Base-by-base conservation (phyloP, 768 basidiomycete genomes). In the Hydnomerulius pinastri region DNA sequence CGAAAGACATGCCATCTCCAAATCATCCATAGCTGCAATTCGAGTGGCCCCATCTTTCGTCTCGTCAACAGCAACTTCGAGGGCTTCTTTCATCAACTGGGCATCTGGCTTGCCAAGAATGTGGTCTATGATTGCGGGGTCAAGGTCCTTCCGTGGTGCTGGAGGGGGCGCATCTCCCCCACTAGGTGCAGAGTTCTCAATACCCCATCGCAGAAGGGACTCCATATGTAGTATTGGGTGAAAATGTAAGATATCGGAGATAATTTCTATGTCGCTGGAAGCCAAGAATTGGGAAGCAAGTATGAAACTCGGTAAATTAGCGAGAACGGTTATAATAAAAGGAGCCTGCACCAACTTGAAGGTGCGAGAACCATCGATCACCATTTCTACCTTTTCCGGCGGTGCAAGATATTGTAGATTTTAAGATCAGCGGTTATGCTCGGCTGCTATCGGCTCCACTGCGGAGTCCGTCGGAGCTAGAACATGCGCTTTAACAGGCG, bases 61-160 rank as follows among this genome's bases (percentile, higher is more conserved):
- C 9, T 71, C 66, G 62, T 94, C 87, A 1, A 78, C 59, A 0
- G 90, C 90, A 20, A 80, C 63, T 2, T 76, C 75, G 63, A 92
- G 74, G 50, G 84, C 81, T 53, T 92, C 90, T 64, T 87, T 89
- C 91, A 96, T 95, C 44, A 83, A 73, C 42, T 80, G 82, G 1
- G 90, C 78, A 62, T 95, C 93, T 0, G 88, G 80, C 60, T 85
- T 90, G 10, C 93, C 93, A 25, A 96, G 77, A 59, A 96, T 90
- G 67, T 80, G 67, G 59, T 94, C 90, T 55, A 95, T 87, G 55
- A 95, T 76, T n/a, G 69, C 90, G 1, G 93, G 86, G 71, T 93
- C 87, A 17, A 96, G 70, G 45, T 86, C 75, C 48, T 77, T 73
- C 17, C 71, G 67, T 10, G 63, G 65, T 9, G 68, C 68, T 20